Conservation (phyloP, 441 rosid genomes). For the Populus hybrid region DNA sequence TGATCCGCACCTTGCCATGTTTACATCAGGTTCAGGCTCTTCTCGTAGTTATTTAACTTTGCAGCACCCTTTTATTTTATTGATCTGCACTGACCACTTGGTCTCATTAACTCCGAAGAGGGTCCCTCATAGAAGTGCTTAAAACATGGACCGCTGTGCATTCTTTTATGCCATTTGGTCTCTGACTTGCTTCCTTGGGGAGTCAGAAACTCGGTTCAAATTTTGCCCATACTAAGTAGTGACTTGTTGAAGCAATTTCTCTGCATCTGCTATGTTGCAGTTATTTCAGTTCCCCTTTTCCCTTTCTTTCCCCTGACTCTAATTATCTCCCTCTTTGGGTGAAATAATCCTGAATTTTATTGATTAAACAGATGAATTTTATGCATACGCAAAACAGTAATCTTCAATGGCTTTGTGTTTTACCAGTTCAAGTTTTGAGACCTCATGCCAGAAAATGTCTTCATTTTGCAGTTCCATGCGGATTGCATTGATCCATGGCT, state of each 20-base stretch:
- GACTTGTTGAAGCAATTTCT: background rate
- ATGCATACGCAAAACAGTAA: background rate
- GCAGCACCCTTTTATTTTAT: background rate
- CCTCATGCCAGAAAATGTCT: slow-evolving; percentile 3
- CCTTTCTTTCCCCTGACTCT: background rate
- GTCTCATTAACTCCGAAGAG: no score
- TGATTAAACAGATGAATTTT: background rate
- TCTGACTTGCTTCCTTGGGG: background rate
- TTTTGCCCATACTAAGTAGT: background rate
- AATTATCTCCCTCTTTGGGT: background rate
- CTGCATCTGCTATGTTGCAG: background rate
- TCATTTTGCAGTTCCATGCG: slow-evolving; percentile 69
- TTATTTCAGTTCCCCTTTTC: background rate
- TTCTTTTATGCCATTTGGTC: background rate
- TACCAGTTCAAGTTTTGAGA: background rate
- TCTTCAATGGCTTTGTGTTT: background rate
- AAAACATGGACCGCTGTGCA: background rate
- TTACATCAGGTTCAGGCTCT: slow-evolving; percentile 61
- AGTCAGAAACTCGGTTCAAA: background rate
- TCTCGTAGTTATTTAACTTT: background rate
- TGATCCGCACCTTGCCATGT: slow-evolving; percentile 79
- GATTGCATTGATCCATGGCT: slow-evolving; percentile 88
- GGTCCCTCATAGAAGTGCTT: background rate
- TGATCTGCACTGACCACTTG: background rate
- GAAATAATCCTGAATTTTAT: background rate